phyloP scores from a whole-genome alignment of 306 rosid species.

The Fagus sylvatica region DNA sequence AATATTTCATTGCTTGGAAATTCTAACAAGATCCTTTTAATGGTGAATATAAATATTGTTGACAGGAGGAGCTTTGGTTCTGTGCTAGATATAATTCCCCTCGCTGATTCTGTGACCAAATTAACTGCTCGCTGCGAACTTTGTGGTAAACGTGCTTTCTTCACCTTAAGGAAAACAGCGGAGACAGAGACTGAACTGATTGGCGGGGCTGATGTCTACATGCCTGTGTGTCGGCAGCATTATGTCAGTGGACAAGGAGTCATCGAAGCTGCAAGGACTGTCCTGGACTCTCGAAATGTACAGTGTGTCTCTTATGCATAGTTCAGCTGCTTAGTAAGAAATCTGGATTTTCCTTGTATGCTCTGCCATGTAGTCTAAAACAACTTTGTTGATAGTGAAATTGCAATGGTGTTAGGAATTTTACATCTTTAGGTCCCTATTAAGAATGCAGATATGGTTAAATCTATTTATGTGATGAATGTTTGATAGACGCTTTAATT shows the following conservation, averaged over 20 bases:
- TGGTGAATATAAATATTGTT: constrained; percentile 17
- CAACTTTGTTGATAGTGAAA: background rate
- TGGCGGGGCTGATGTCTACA: constrained; percentile 82
- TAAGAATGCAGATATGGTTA: background rate
- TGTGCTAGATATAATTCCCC: constrained; percentile 63
- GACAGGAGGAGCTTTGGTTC: constrained; percentile 87
- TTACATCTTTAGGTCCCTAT: background rate
- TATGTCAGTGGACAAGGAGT: constrained; percentile 55
- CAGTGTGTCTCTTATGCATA: constrained; percentile 22
- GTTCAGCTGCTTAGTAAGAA: background rate
- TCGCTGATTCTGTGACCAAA: constrained; percentile 84
- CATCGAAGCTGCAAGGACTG: constrained; percentile 46
- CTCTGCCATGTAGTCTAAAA: background rate
- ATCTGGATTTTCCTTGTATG: background rate
- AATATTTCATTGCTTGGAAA: constrained; percentile 11
- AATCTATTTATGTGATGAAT: background rate
- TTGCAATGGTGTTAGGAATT: background rate
- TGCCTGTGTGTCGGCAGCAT: constrained; percentile 85
- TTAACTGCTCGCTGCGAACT: constrained; percentile 84
- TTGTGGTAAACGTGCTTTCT: constrained; percentile 80
- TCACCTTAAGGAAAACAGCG: constrained; percentile 69
- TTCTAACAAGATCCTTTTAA: constrained; percentile 9
- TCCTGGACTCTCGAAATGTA: constrained; percentile 41
- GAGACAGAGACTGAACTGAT: constrained; percentile 67
- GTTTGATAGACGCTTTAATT: background rate